phyloP scores from a whole-genome alignment of 176 grass and related monocot species.

The Aegilops bicornis region DNA sequence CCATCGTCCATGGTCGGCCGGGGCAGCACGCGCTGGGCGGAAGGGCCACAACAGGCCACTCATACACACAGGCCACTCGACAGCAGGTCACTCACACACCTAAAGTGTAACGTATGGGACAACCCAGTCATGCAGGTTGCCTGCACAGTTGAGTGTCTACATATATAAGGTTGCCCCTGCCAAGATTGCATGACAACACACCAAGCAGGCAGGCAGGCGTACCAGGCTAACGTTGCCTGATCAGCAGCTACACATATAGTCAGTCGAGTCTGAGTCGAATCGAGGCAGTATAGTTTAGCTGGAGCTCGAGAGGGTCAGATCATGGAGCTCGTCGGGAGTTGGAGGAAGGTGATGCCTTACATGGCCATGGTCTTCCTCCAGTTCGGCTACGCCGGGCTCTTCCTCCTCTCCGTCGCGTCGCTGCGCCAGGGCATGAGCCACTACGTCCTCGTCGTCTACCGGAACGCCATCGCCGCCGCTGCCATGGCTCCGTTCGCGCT shows the following conservation, averaged over 20 bases:
- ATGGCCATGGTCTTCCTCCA: slow-evolving; percentile 84
- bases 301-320: neutral
- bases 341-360: slow-evolving; percentile 74
- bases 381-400: slow-evolving; percentile 75
- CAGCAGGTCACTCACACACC: no score
- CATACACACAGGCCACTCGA: no score
- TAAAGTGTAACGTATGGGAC: slow-evolving; percentile 1
- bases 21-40: no score
- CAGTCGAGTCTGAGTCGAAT: neutral
- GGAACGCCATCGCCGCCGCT: slow-evolving; percentile 50
- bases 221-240: slow-evolving; percentile 22
- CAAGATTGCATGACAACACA: neutral
- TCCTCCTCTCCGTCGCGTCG: slow-evolving; percentile 67
- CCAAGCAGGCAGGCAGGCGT: slow-evolving; percentile 19
- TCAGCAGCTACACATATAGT: neutral
- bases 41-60: no score
- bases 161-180: slow-evolving; percentile 28
- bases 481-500: slow-evolving; percentile 70
- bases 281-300: slow-evolving; percentile 2
- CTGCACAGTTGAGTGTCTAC: neutral
- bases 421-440: slow-evolving; percentile 91
- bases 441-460: slow-evolving; percentile 92
- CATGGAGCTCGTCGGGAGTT: slow-evolving; percentile 57
- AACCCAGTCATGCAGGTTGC: neutral
- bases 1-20: no score